phyloP scores from a whole-genome alignment of 441 rosid species.

The Eruca vesicaria region DNA sequence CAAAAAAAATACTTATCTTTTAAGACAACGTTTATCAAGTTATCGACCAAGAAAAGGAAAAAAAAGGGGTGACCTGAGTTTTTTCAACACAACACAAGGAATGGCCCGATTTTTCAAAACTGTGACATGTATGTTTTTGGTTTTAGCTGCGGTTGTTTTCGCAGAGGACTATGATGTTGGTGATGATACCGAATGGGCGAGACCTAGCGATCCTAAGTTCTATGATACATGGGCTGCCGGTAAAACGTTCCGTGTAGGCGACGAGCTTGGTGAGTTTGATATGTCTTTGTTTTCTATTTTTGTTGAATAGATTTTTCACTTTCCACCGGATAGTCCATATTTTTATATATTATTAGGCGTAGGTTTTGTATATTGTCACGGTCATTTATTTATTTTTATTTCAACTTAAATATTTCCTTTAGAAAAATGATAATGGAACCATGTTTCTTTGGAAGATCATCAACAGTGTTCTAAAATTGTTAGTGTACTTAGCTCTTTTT shows the following conservation, averaged over 20 bases:
- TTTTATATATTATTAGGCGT: no score
- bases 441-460: neutral
- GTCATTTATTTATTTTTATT: neutral
- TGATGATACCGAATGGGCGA: slow-evolving; percentile 30
- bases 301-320: neutral
- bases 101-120: slow-evolving; percentile 29
- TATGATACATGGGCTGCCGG: slow-evolving; percentile 29
- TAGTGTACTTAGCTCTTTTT: no score
- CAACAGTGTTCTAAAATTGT: neutral
- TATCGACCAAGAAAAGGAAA: neutral
- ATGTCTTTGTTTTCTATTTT: neutral
- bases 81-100: slow-evolving; percentile 20
- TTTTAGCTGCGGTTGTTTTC: slow-evolving; percentile 26
- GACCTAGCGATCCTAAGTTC: slow-evolving; percentile 13
- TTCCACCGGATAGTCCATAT: neutral
- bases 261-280: slow-evolving; percentile 34
- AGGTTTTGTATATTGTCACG: no score
- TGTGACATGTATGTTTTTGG: slow-evolving; percentile 19
- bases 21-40: neutral
- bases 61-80: slow-evolving; percentile 33
- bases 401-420: neutral
- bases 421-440: neutral
- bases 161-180: slow-evolving; percentile 40
- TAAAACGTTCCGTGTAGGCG: slow-evolving; percentile 36
- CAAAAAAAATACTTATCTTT: neutral